A percentile compares a stretch with the other conserved stretches of the same genome.
Conservation (phyloP, 2,329 filamentous ascomycete species). For the Hyphodiscus sp. region DNA sequence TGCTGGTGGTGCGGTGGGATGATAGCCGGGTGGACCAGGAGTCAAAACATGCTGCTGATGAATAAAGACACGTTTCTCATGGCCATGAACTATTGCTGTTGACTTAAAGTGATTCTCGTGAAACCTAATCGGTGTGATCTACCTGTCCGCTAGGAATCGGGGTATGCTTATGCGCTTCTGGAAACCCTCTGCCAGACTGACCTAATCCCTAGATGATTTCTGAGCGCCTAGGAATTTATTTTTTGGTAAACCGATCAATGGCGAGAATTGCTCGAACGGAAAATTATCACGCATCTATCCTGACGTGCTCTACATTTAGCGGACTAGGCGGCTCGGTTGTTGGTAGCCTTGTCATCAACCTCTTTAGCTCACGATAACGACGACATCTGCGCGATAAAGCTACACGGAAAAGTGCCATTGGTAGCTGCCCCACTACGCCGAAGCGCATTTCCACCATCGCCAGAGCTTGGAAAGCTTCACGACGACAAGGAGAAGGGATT, state of each 20-base stretch:
- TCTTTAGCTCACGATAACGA: neutral
- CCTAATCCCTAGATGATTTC: neutral
- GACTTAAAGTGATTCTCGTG: neutral
- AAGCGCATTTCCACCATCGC: neutral
- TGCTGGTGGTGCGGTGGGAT: neutral
- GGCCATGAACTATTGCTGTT: neutral
- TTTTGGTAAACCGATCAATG: neutral
- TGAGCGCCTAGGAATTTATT: neutral
- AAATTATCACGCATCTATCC: neutral
- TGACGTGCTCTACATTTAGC: neutral
- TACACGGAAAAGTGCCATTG: neutral
- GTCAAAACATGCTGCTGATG: neutral
- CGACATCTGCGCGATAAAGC: neutral
- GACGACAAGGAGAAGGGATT: neutral
- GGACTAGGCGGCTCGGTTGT: neutral
- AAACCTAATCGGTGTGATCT: neutral
- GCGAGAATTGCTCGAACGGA: neutral
- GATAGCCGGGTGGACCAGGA: neutral
- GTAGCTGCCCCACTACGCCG: neutral
- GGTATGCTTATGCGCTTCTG: neutral
- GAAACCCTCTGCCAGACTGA: neutral
- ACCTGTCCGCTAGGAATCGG: neutral
- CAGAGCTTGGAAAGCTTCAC: neutral
- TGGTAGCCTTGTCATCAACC: neutral
- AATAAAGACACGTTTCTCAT: neutral